Evolutionary conservation across 2,329 filamentous ascomycete genomes (phyloP).

Genomic region (Dendrostoma leiphaemia): DNA sequence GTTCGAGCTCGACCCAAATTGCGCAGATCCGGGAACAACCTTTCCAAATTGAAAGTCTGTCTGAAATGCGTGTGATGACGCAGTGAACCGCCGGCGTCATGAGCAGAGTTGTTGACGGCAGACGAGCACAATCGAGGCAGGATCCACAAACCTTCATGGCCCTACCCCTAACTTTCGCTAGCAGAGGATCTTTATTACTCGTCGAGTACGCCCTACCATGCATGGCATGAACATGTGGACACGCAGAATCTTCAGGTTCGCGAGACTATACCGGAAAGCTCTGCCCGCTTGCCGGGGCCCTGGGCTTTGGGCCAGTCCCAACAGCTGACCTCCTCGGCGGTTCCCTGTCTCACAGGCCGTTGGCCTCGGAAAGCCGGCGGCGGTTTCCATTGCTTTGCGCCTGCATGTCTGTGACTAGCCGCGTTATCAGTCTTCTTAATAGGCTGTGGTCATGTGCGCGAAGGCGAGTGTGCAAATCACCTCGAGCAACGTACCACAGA

Average conservation of each 20-base stretch:
- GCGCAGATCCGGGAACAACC: conserved; percentile 12
- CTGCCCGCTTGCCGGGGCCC: conserved; percentile 6
- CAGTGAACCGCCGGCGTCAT: not conserved
- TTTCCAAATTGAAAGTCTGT: conserved; percentile 1
- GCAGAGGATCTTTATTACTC: not conserved
- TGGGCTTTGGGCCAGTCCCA: not conserved
- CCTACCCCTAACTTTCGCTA: not conserved
- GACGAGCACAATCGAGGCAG: not conserved
- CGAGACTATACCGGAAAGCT: conserved; percentile 5
- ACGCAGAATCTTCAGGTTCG: conserved; percentile 3
- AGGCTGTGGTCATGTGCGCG: not conserved
- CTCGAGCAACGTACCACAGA: not conserved
- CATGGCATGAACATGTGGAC: conserved; percentile 9
- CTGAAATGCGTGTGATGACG: conserved; percentile 8
- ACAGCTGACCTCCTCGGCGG: not conserved
- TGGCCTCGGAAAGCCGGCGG: not conserved
- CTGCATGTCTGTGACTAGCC: not conserved
- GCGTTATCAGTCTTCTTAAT: not conserved
- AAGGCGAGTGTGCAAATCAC: not conserved
- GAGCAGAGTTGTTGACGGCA: not conserved
- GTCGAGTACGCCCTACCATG: not conserved
- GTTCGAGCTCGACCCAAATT: conserved; percentile 4
- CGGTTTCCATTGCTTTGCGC: not conserved
- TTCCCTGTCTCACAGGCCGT: not conserved
- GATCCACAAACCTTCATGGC: not conserved